Evolutionary conservation across 2,329 filamentous ascomycete genomes (phyloP), one percentile per base, ranked within the genome.

Genomic region (Cladosporium halotolerans): DNA sequence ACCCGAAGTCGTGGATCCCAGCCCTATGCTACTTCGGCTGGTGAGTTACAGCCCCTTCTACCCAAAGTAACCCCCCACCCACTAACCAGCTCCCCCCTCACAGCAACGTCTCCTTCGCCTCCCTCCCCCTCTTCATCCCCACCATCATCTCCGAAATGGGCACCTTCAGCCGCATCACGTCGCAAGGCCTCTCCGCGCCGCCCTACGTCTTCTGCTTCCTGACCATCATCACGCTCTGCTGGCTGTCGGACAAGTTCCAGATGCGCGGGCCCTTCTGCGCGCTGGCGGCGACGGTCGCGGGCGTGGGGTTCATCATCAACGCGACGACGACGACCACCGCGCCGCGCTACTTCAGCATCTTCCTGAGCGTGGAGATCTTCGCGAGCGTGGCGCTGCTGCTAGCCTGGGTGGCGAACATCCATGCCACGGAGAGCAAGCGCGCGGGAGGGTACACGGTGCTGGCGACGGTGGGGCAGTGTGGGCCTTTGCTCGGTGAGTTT

Each of bases 111-210:
- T 83, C 82, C 43, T 87, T 83, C 66, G 79, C 80, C n/a, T 72
- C 69, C 1, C 61, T 76, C 1, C 72, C 72, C 0, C 70, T 74
- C 31, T 74, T 72, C 58, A 62, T 74, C 0, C 72, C 72, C 0
- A 74, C 71, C 0, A 73, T 73, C 50, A 64, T 75, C 55, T 64
- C 66, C 5, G 68, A 73, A 52, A 86, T 89, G 82, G 85, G 86
- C 9, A 42, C 53, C 6, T 89, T 84, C 68, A 79, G 77, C 0
- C 72, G 77, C 11, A 77, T 88, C 56, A 74, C 82, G 54, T 83
- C 86, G 0, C 86, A 90, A 68, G 86, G 85, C 1, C 76, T 90
- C 10, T 84, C 84, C 0, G 84, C 85, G 0, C 85, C 85, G 1
- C 72, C 72, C 0, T 73, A 74, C 57, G 59, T 72, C 14, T 59